These are phyloP conservation scores for Podaxis sp. DNA, from an alignment of 768 basidiomycete genomes.

Conservation along the genomic window DNA sequence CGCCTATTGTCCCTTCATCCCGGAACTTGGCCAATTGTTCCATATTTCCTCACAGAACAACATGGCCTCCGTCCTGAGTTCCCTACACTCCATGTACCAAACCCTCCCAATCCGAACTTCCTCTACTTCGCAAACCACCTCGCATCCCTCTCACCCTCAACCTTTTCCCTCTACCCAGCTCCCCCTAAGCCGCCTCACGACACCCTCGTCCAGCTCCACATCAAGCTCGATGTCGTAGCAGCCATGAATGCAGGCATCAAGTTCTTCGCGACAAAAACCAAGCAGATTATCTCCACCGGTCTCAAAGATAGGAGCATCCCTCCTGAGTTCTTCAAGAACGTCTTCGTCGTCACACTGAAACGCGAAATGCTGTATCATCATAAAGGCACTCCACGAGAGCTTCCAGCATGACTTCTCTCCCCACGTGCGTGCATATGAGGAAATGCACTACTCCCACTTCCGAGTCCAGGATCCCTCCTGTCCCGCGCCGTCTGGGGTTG, in stretches of 20 bases:
- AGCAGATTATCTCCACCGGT: slow-evolving; percentile 17
- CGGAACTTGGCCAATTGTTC: neutral
- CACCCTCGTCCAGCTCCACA: slow-evolving; percentile 13
- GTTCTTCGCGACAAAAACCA: slow-evolving; percentile 17
- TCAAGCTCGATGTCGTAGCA: slow-evolving; percentile 17
- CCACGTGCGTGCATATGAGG: neutral
- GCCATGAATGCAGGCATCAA: slow-evolving; percentile 20
- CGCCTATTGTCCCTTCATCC: neutral
- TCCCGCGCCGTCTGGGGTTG: neutral
- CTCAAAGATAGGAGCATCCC: slow-evolving; percentile 11
- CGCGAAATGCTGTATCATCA: neutral
- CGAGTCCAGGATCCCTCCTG: no score
- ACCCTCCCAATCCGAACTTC: neutral
- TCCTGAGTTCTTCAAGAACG: slow-evolving; percentile 14
- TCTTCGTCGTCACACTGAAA: slow-evolving; percentile 7
- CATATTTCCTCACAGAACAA: neutral
- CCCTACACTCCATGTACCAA: neutral
- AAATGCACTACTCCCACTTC: no score
- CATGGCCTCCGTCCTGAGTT: neutral
- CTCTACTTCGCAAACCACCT: slow-evolving; percentile 10
- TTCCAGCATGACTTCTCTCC: neutral
- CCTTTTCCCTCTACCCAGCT: neutral
- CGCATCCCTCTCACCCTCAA: neutral
- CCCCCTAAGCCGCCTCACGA: neutral
- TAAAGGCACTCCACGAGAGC: neutral